A percentile compares a stretch with the other conserved stretches of the same genome.
These are phyloP conservation scores for Colletotrichum agaves DNA, from an alignment of 2,329 filamentous ascomycete species.

Conservation along the genomic window DNA sequence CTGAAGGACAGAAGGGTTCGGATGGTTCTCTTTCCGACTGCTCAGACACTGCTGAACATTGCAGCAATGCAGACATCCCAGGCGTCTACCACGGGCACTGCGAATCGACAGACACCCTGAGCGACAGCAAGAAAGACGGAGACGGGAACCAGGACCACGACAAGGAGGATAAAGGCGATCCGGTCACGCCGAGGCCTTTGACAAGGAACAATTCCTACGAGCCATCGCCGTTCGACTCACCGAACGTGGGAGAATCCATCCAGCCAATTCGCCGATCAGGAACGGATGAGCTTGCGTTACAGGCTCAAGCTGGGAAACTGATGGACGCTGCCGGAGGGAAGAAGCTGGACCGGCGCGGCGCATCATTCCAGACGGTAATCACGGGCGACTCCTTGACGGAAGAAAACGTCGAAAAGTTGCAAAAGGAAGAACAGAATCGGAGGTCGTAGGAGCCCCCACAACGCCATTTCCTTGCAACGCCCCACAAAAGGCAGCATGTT, in stretches of 20 bases:
- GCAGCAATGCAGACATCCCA: constrained; percentile 54
- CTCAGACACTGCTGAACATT: constrained; percentile 57
- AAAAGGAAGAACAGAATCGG: constrained; percentile 46
- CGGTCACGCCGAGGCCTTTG: constrained; percentile 54
- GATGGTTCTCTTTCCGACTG: constrained; percentile 52
- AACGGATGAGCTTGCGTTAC: constrained; percentile 53
- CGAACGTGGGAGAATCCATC: constrained; percentile 46
- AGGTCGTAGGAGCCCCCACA: constrained; percentile 12
- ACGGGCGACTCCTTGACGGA: constrained; percentile 60
- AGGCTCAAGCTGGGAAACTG: constrained; percentile 58
- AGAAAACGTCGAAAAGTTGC: constrained; percentile 63
- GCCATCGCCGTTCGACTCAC: constrained; percentile 54
- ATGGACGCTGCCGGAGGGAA: constrained; percentile 57
- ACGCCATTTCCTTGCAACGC: neutral
- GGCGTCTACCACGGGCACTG: constrained; percentile 41
- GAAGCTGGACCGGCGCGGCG: constrained; percentile 46
- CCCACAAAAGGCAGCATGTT: neutral
- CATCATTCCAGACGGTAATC: constrained; percentile 48
- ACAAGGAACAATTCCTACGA: constrained; percentile 52
- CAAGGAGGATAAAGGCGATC: constrained; percentile 39
- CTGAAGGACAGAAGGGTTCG: constrained; percentile 35
- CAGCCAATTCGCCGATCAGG: constrained; percentile 49
- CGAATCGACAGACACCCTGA: neutral
- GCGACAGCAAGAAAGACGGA: neutral
- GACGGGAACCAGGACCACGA: neutral